phyloP scores from a whole-genome alignment of 768 basidiomycete species.

The Porphyrellus cyaneotinctus region DNA sequence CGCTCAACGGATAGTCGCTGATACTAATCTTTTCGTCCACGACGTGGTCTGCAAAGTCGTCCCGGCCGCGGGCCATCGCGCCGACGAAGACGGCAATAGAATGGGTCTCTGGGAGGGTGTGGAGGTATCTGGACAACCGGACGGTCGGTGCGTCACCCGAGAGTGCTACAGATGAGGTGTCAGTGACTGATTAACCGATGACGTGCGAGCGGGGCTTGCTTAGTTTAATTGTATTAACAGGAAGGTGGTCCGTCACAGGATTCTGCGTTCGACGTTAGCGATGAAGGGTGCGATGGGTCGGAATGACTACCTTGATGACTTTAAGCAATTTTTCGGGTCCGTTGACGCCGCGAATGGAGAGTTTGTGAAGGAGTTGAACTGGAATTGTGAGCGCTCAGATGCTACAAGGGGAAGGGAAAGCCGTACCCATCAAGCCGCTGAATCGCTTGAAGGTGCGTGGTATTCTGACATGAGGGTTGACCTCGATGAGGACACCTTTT shows the following conservation, averaged over 20 bases:
- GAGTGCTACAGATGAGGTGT: conserved; percentile 50
- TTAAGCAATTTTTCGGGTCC: conserved; percentile 96
- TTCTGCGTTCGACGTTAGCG: conserved; percentile 50
- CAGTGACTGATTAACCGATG: conserved; percentile 1
- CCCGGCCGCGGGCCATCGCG: conserved; percentile 94
- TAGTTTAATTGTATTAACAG: conserved; percentile 91
- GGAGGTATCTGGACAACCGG: conserved; percentile 78
- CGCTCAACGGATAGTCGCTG: conserved; percentile 89
- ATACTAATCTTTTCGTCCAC: conserved; percentile 97
- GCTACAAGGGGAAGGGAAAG: neutral
- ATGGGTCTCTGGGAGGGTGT: conserved; percentile 81
- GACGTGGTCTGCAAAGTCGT: conserved; percentile 93
- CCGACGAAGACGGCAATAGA: conserved; percentile 94
- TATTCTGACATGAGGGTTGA: conserved; percentile 96
- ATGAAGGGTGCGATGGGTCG: neutral
- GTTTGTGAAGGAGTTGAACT: conserved; percentile 97
- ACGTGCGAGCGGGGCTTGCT: conserved; percentile 51
- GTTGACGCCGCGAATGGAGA: conserved; percentile 93
- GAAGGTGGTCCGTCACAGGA: conserved; percentile 91
- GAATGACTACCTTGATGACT: conserved; percentile 77
- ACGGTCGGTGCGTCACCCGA: conserved; percentile 87
- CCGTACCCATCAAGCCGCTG: conserved; percentile 93
- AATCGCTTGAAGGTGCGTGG: conserved; percentile 99
- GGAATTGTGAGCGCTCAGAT: conserved; percentile 1
- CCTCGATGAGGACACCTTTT: conserved; percentile 93